Evolutionary conservation across 2,329 filamentous ascomycete genomes (phyloP).

Genomic region (Domatiomyces globalis): DNA sequence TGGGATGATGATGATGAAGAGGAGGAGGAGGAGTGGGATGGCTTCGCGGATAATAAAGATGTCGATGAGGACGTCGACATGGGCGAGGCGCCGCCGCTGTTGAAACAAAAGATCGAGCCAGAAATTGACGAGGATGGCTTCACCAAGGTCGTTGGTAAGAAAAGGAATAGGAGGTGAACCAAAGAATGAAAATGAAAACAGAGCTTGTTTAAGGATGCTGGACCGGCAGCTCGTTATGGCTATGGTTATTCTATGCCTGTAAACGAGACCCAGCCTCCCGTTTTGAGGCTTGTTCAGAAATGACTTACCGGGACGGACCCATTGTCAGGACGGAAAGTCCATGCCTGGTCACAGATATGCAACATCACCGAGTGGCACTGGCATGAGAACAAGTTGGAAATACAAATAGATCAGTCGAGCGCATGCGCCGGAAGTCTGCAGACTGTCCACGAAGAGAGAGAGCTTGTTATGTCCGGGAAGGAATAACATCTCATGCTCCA

Average conservation of each 20-base stretch:
- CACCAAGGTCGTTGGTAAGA: slow-evolving; percentile 58
- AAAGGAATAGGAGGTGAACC: slow-evolving; percentile 34
- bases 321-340: slow-evolving; percentile 1
- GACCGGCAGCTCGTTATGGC: not conserved
- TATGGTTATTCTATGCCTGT: slow-evolving; percentile 16
- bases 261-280: slow-evolving; percentile 42
- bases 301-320: not conserved
- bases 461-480: slow-evolving; percentile 42
- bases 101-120: slow-evolving; percentile 51
- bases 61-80: slow-evolving; percentile 47
- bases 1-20: slow-evolving; percentile 36
- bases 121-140: slow-evolving; percentile 73
- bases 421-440: slow-evolving; percentile 45
- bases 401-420: slow-evolving; percentile 47
- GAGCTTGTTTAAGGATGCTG: not conserved
- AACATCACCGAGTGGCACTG: slow-evolving; percentile 45
- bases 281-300: slow-evolving; percentile 40
- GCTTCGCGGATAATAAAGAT: slow-evolving; percentile 38
- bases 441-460: slow-evolving; percentile 37
- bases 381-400: slow-evolving; percentile 51
- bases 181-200: not conserved
- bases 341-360: slow-evolving; percentile 51
- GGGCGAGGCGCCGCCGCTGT: slow-evolving; percentile 49
- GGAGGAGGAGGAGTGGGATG: slow-evolving; percentile 43
- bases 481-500: slow-evolving; percentile 44